phyloP scores from a whole-genome alignment of 331 rosid species.

The Telfairia occidentalis region DNA sequence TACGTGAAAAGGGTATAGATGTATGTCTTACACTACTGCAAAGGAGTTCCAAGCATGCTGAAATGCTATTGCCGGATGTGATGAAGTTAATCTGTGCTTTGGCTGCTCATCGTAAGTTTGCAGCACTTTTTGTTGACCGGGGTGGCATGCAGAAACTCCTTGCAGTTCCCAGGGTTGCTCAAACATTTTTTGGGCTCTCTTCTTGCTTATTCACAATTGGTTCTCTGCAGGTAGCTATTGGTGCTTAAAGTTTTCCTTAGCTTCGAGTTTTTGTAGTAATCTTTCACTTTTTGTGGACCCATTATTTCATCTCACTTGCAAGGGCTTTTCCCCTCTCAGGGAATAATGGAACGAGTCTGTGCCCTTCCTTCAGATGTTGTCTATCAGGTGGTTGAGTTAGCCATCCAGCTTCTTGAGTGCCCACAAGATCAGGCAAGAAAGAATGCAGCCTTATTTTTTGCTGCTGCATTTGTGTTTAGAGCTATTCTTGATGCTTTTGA shows the following conservation, averaged over 20 bases:
- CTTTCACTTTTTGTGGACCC: background rate
- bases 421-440: conserved; percentile 87
- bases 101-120: conserved; percentile 95
- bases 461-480: conserved; percentile 91
- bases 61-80: conserved; percentile 69
- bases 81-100: conserved; percentile 94
- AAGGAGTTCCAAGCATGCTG: conserved; percentile 62
- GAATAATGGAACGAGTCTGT: conserved; percentile 92
- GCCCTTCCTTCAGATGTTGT: conserved; percentile 87
- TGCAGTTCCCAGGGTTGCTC: conserved; percentile 79
- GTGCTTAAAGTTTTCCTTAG: background rate
- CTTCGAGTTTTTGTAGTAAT: background rate
- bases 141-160: conserved; percentile 94
- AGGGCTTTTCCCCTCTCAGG: conserved; percentile 31
- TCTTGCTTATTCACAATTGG: conserved; percentile 86
- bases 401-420: conserved; percentile 85
- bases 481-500: conserved; percentile 97
- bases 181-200: conserved; percentile 80
- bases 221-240: conserved; percentile 71
- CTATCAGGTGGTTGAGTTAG: conserved; percentile 73
- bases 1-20: conserved; percentile 91
- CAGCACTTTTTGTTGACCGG: conserved; percentile 90
- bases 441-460: conserved; percentile 80
- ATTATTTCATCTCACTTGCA: background rate
- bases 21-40: conserved; percentile 83